These are phyloP conservation scores for Capsicum chinense DNA, from an alignment of 257 asterid genomes.

Conservation along the genomic window DNA sequence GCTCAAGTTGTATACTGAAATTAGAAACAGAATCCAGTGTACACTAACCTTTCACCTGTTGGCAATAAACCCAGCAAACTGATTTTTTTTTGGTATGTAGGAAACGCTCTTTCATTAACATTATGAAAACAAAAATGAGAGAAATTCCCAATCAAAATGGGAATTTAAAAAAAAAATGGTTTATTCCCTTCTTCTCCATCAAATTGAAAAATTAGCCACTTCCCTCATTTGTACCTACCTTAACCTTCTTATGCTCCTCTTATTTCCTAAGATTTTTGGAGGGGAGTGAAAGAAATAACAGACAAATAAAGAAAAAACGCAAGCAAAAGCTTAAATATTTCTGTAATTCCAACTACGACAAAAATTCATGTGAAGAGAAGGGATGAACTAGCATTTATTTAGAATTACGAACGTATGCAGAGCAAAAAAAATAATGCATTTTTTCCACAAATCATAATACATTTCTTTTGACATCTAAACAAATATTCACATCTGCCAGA, in stretches of 20 bases:
- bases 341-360: not conserved
- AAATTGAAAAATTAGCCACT: not conserved
- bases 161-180: not conserved
- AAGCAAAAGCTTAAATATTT: not conserved
- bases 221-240: not conserved
- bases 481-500: not conserved
- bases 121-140: not conserved
- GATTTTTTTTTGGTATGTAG: not conserved
- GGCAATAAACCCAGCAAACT: not conserved
- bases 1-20: constrained; percentile 13
- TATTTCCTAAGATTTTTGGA: not conserved
- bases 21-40: not conserved
- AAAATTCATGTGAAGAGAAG: not conserved
- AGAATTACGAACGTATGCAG: not conserved
- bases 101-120: not conserved
- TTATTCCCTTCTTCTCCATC: too few species aligned
- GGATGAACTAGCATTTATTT: not conserved
- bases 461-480: not conserved
- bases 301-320: not conserved
- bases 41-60: not conserved
- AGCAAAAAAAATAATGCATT: not conserved
- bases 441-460: not conserved
- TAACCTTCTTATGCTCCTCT: constrained; percentile 9
- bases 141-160: not conserved
- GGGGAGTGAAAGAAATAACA: not conserved